Evolutionary conservation across 306 rosid genomes (phyloP).

Genomic region (Styphnolobium japonicum): DNA sequence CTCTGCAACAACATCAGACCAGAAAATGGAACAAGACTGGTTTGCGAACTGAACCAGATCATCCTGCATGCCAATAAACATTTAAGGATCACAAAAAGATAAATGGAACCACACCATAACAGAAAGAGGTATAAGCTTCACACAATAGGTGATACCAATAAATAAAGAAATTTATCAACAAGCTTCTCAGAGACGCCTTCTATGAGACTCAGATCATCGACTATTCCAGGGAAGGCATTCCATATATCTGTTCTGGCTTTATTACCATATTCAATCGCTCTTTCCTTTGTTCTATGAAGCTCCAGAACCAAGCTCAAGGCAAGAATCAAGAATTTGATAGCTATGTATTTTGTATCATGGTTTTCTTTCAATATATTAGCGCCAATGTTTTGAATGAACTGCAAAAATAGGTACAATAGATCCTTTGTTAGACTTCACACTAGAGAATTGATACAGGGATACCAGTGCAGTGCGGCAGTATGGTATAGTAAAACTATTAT

Average conservation of each 20-base stretch:
- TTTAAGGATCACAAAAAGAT: slow-evolving; percentile 18
- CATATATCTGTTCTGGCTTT: slow-evolving; percentile 40
- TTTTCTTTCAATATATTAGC: slow-evolving; percentile 48
- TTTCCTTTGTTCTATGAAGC: slow-evolving; percentile 65
- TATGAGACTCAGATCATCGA: slow-evolving; percentile 37
- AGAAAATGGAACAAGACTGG: slow-evolving; percentile 69
- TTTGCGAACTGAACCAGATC: slow-evolving; percentile 69
- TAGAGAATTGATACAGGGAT: slow-evolving; percentile 12
- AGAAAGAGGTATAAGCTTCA: background rate
- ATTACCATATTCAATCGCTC: slow-evolving; percentile 38
- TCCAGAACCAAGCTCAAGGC: slow-evolving; percentile 70
- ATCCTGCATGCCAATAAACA: slow-evolving; percentile 53
- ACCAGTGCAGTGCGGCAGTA: background rate
- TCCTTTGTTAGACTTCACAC: slow-evolving; percentile 13
- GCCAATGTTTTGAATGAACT: slow-evolving; percentile 65
- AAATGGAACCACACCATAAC: slow-evolving; percentile 21
- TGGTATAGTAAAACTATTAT: background rate
- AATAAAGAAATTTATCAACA: slow-evolving; percentile 38
- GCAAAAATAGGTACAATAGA: slow-evolving; percentile 27
- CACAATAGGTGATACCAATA: slow-evolving; percentile 59
- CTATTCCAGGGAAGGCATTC: slow-evolving; percentile 28
- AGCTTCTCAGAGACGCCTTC: slow-evolving; percentile 53
- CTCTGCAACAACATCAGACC: slow-evolving; percentile 44
- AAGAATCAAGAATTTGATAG: slow-evolving; percentile 77
- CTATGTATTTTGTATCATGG: slow-evolving; percentile 35